Evolutionary conservation across 306 rosid species (phyloP).

Genomic region (Acacia confusa): DNA sequence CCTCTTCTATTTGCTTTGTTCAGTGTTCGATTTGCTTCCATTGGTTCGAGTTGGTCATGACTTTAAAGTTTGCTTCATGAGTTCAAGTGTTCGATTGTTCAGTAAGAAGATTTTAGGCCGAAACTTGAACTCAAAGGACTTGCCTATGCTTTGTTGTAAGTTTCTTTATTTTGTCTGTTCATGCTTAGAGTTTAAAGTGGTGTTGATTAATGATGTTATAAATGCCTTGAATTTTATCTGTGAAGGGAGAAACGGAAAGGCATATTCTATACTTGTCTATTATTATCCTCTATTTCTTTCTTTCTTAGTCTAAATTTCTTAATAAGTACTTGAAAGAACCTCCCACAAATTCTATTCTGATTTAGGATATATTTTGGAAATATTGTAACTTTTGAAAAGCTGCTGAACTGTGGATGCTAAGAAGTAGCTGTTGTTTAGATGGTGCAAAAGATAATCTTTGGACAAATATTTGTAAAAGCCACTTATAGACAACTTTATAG

Average conservation of each 20-base stretch:
- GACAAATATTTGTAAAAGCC: neutral
- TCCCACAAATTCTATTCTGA: neutral
- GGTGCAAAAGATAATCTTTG: neutral
- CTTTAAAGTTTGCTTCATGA: too few relatives aligned
- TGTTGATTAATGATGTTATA: conserved; percentile 13
- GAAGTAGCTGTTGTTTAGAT: neutral
- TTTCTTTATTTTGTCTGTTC: conserved; percentile 11
- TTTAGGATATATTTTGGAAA: neutral
- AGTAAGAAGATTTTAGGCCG: neutral
- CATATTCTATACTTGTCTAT: neutral
- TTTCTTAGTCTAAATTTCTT: conserved; percentile 1
- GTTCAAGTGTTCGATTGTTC: too few relatives aligned
- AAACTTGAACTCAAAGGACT: neutral
- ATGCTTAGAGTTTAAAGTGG: conserved; percentile 18
- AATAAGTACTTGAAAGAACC: conserved; percentile 7
- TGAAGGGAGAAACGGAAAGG: neutral
- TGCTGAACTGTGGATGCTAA: neutral
- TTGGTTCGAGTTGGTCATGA: too few relatives aligned
- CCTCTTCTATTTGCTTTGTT: too few relatives aligned
- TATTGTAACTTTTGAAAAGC: neutral
- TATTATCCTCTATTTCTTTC: neutral
- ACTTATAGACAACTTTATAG: too few relatives aligned
- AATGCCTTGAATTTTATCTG: conserved; percentile 6
- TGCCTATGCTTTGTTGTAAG: conserved; percentile 1
- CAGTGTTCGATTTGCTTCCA: too few relatives aligned